Conservation (phyloP, 108 stramenopile genomes). For the Nitzschia putrida region DNA sequence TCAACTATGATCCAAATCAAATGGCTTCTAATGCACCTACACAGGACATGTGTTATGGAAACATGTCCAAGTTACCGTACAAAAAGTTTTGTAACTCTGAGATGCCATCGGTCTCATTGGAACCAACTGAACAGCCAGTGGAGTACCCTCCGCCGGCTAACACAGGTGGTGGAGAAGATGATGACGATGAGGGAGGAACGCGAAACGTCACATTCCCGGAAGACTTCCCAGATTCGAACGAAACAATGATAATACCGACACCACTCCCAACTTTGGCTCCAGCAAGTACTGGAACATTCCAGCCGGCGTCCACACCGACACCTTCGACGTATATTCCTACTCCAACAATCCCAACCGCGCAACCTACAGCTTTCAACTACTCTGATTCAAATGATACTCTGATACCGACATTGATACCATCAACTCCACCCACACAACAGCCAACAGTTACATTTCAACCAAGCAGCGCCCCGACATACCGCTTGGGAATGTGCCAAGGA, state of each 20-base stretch:
- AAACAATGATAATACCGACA: not conserved
- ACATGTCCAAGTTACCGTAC: slow-evolving; percentile 17
- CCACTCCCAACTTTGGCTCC: not conserved
- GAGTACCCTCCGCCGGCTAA: not conserved
- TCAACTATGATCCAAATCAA: not conserved
- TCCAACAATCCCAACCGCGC: not conserved
- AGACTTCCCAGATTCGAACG: no score
- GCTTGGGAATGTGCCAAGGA: slow-evolving; percentile 18
- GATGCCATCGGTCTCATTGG: slow-evolving; percentile 41
- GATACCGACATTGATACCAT: not conserved
- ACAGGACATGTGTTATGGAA: slow-evolving; percentile 40
- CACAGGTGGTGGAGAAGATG: not conserved
- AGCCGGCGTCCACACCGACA: no score
- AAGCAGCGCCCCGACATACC: no score
- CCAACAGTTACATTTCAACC: not conserved
- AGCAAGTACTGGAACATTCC: not conserved
- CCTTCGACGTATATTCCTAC: not conserved
- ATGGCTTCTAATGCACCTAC: slow-evolving; percentile 24
- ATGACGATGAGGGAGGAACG: not conserved
- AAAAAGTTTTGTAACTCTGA: slow-evolving; percentile 38
- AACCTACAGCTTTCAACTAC: not conserved
- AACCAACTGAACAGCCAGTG: slow-evolving; percentile 30
- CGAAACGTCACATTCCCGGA: not conserved
- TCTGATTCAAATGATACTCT: not conserved
- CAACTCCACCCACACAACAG: not conserved